Conservation (phyloP, 2,329 filamentous ascomycete genomes). For the Arthrobotrys pseudoclavata region DNA sequence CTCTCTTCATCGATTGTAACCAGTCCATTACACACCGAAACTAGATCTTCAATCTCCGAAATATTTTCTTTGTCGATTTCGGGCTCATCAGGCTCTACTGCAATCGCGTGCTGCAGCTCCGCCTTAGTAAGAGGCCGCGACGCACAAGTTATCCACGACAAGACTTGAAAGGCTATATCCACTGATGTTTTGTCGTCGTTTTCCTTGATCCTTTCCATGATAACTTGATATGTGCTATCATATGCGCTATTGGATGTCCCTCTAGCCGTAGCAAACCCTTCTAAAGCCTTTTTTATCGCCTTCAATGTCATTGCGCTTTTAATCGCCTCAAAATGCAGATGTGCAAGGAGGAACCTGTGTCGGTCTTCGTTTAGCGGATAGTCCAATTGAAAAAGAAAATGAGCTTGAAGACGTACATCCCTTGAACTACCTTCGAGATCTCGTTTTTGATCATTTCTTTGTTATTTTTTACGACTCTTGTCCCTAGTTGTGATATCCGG, state of each 20-base stretch:
- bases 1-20: conserved; percentile 63
- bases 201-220: conserved; percentile 19
- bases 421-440: not conserved
- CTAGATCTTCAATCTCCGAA: conserved; percentile 2
- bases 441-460: not conserved
- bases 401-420: conserved; percentile 20
- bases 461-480: not conserved
- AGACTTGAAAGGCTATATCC: conserved; percentile 12
- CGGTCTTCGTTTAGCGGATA: not conserved
- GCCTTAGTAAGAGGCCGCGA: conserved; percentile 12
- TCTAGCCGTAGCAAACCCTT: conserved; percentile 64
- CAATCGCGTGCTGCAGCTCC: conserved; percentile 26
- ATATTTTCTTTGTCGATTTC: conserved; percentile 25
- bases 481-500: not conserved
- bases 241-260: conserved; percentile 33
- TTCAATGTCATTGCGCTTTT: conserved; percentile 64
- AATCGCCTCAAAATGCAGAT: conserved; percentile 66
- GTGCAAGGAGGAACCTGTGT: conserved; percentile 67
- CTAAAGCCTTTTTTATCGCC: conserved; percentile 65
- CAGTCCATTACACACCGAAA: conserved; percentile 63
- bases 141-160: conserved; percentile 35
- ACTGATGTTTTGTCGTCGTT: not conserved
- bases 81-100: conserved; percentile 1
- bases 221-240: conserved; percentile 10
- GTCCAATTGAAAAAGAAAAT: not conserved